These are phyloP conservation scores for Geranium brycei DNA, from an alignment of 345 rosid species.

Conservation along the genomic window DNA sequence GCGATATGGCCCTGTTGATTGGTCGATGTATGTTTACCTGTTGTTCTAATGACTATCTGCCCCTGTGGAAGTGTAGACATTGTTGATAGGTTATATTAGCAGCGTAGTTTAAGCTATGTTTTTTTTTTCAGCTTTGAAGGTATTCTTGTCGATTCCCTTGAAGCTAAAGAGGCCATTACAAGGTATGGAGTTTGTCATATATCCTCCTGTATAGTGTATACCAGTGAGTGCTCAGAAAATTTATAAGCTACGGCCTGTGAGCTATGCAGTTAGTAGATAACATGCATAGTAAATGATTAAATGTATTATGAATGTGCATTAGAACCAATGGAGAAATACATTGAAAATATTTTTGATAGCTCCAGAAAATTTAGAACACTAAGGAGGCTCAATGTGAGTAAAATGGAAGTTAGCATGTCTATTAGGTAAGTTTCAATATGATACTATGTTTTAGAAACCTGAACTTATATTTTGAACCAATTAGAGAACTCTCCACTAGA, in stretches of 20 bases:
- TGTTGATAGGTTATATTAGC: not conserved
- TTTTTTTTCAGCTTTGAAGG: slow-evolving; percentile 61
- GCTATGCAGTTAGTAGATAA: not conserved
- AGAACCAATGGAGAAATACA: too few relatives aligned
- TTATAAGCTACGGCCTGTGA: not conserved
- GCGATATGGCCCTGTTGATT: slow-evolving; percentile 48
- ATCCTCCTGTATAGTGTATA: not conserved
- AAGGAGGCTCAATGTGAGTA: too few relatives aligned
- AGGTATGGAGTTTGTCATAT: slow-evolving; percentile 28
- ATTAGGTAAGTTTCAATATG: too few relatives aligned
- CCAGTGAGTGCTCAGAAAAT: not conserved
- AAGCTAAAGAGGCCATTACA: slow-evolving; percentile 68
- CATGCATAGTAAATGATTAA: too few relatives aligned
- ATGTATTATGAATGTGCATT: too few relatives aligned
- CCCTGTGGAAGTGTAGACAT: not conserved
- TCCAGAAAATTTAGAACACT: too few relatives aligned
- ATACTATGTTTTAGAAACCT: not conserved
- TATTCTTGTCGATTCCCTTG: slow-evolving; percentile 68
- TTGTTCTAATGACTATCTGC: not conserved
- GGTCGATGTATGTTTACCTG: slow-evolving; percentile 60
- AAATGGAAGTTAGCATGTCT: too few relatives aligned
- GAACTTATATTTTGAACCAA: not conserved
- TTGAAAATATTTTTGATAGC: too few relatives aligned
- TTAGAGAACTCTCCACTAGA: not conserved
- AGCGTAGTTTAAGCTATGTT: slow-evolving; percentile 2